Evolutionary conservation across 352 stramenopile species (phyloP).

Genomic region (Phytophthora cajani): DNA sequence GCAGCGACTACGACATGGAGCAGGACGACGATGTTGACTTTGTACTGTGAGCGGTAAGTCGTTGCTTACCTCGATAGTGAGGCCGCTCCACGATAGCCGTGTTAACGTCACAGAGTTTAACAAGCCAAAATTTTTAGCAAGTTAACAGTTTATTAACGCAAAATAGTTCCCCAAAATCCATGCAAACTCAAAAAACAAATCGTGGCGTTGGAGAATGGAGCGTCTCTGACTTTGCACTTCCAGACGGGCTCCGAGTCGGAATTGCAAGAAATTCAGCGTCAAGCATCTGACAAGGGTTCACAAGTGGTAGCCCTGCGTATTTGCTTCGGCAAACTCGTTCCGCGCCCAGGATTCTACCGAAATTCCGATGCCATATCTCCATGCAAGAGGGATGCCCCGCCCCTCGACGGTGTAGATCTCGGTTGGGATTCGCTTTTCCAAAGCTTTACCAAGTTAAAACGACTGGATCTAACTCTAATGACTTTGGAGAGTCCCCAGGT

Average conservation of each 20-base stretch:
- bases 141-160: background rate
- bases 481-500: background rate
- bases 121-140: background rate
- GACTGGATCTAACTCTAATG: background rate
- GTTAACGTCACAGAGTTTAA: too few species aligned
- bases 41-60: background rate
- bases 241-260: background rate
- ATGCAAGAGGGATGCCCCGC: background rate
- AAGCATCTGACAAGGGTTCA: background rate
- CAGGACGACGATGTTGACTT: conserved; percentile 4
- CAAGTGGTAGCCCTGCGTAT: background rate
- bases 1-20: background rate
- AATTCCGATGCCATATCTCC: background rate
- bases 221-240: background rate
- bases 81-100: too few species aligned
- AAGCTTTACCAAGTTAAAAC: background rate
- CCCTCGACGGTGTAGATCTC: background rate
- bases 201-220: too few species aligned
- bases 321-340: background rate
- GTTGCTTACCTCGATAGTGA: background rate
- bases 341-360: background rate
- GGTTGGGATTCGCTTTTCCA: background rate
- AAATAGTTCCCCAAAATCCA: too few species aligned
- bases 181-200: too few species aligned
- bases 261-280: background rate